These are phyloP conservation scores for Kwoniella mangroviensis DNA, from an alignment of 768 basidiomycete species.

Conservation along the genomic window DNA sequence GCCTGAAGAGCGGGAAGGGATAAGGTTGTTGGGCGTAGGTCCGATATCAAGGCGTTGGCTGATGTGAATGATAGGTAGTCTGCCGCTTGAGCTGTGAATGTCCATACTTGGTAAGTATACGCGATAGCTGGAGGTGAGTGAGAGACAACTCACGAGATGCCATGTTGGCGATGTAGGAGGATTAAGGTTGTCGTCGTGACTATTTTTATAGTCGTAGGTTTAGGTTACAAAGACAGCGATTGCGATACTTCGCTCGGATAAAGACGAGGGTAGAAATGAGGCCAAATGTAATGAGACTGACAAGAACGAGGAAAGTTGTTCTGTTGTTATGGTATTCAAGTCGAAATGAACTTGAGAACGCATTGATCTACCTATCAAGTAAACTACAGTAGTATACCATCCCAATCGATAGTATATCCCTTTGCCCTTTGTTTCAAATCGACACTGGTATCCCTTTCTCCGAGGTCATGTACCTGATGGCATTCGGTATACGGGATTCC, in stretches of 20 bases:
- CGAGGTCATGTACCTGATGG: neutral
- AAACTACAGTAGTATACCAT: too few relatives aligned
- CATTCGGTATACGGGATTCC: too few relatives aligned
- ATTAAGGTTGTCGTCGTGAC: neutral
- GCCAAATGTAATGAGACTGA: too few relatives aligned
- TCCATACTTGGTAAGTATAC: neutral
- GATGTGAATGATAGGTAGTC: slow-evolving; percentile 80
- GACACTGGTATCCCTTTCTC: neutral
- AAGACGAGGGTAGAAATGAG: neutral
- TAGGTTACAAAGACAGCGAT: too few relatives aligned
- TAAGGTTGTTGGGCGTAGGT: slow-evolving; percentile 88
- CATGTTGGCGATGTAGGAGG: neutral
- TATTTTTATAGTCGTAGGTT: too few relatives aligned
- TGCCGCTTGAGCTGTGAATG: slow-evolving; percentile 58
- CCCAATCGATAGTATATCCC: neutral
- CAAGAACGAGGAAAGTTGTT: neutral
- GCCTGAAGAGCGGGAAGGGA: slow-evolving; percentile 72
- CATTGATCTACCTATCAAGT: too few relatives aligned
- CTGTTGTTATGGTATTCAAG: neutral
- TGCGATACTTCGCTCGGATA: too few relatives aligned
- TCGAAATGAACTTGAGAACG: neutral
- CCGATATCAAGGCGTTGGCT: slow-evolving; percentile 88
- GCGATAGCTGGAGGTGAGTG: neutral
- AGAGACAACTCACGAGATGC: neutral
- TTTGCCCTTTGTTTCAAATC: neutral